Percentiles rank a stretch among this genome's conserved stretches.
These are phyloP conservation scores for Acer negundo DNA, from an alignment of 345 rosid genomes.

Conservation along the genomic window DNA sequence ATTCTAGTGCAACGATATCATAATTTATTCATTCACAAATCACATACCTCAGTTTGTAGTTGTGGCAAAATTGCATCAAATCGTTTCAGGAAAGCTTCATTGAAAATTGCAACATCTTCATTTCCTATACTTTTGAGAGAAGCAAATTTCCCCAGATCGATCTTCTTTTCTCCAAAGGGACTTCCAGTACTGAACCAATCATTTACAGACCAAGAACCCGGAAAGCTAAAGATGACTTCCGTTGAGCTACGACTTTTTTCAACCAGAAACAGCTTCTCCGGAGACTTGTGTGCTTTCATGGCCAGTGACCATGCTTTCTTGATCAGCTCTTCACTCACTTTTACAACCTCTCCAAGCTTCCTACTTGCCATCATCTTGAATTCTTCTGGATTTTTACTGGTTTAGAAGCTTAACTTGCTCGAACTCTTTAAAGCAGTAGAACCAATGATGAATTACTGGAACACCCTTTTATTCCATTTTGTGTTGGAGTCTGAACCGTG, in stretches of 20 bases:
- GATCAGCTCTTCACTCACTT: slow-evolving; percentile 41
- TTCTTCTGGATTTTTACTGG: background rate
- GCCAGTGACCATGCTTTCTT: slow-evolving; percentile 44
- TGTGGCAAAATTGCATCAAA: slow-evolving; percentile 28
- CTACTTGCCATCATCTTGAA: slow-evolving; percentile 25
- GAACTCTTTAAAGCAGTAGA: too few species aligned
- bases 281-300: slow-evolving; percentile 31
- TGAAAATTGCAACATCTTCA: slow-evolving; percentile 49
- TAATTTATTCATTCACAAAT: slow-evolving; percentile 16
- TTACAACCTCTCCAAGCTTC: slow-evolving; percentile 22
- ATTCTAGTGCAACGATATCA: too few species aligned
- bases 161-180: slow-evolving; percentile 57
- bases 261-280: slow-evolving; percentile 29
- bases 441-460: background rate
- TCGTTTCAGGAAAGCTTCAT: slow-evolving; percentile 54
- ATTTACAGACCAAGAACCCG: slow-evolving; percentile 42
- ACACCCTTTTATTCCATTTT: background rate
- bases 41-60: slow-evolving; percentile 44
- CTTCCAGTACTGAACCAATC: slow-evolving; percentile 40
- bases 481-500: background rate
- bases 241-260: slow-evolving; percentile 23
- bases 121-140: slow-evolving; percentile 61
- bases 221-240: slow-evolving; percentile 49
- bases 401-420: background rate
- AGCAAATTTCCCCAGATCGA: slow-evolving; percentile 45